Evolutionary conservation across 768 basidiomycete species (phyloP), one percentile per base, ranked within the genome.

Genomic region (Chalciporus chontae): DNA sequence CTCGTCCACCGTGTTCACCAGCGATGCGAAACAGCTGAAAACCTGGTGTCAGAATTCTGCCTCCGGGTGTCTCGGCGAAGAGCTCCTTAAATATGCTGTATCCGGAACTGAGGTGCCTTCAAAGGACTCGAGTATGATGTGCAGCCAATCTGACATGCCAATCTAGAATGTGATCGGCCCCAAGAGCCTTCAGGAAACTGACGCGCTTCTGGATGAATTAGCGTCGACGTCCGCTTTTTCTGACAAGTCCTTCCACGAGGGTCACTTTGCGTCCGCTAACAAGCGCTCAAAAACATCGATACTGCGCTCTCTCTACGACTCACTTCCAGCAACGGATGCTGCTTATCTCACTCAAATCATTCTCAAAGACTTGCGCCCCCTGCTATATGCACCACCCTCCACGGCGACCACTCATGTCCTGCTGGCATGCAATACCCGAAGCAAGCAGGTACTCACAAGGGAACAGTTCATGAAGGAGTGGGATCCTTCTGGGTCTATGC

Each of bases 291-390:
- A 64, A 31, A 45, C 44, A 8, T 49, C 40, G 10, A 74, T 83
- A 50, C 70, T 93, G 2, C 69, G 70, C n/a, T 65, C 70, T 14
- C 73, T 94, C 3, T 93, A 81, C 54, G 71, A 74, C 36, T 65
- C 72, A 3, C 69, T 92, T 9, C 72, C 81, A 1, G 82, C 90
- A 0, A 66, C 68, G 10, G 85, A 89, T 36, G 78, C 85, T 2
- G 73, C 80, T 1, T 78, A 85, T 53, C 71, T 94, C 42, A 86
- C 87, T 0, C 94, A 97, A 60, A 85, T 95, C 54, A 87, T 97
- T 51, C 77, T 95, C 31, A 88, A 87, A 54, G 94, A 97, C 64
- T 70, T 97, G 0, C 78, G 84, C 24, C 91, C 92, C 8, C 64
- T 94, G 1, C 64, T 94, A 1, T 89, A 89, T 55, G 85, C 90